Conservation (phyloP, 1,284 basidiomycete species). For the Cutaneotrichosporon spelunceum region DNA sequence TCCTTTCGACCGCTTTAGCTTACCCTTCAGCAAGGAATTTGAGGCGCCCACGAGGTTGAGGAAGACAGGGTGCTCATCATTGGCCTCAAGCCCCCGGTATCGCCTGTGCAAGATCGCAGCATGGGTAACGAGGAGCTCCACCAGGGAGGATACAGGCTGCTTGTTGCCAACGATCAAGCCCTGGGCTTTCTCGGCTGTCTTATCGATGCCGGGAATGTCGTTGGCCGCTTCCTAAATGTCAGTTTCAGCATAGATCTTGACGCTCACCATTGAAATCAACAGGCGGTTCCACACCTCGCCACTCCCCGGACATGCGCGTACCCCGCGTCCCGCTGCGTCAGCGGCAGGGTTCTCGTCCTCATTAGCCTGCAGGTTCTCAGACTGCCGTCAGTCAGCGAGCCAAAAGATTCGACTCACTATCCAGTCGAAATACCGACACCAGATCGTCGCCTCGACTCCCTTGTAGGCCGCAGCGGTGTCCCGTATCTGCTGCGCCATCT, state of each 20-base stretch:
- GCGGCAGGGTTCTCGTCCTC: constrained; percentile 63
- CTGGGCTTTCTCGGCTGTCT: constrained; percentile 14
- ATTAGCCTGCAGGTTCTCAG: constrained; percentile 6
- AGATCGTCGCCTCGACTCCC: constrained; percentile 41
- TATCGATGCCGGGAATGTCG: constrained; percentile 16
- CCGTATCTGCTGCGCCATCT: constrained; percentile 17
- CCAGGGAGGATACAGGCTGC: constrained; percentile 13
- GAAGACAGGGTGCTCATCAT: constrained; percentile 22
- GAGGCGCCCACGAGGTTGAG: constrained; percentile 19
- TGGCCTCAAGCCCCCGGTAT: constrained; percentile 14
- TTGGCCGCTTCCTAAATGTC: constrained; percentile 11
- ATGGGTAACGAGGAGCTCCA: constrained; percentile 22
- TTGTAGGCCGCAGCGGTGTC: constrained; percentile 37
- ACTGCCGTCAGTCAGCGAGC: background rate
- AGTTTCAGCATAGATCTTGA: background rate
- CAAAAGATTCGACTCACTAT: constrained; percentile 24
- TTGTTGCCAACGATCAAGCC: constrained; percentile 14
- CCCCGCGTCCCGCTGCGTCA: constrained; percentile 22
- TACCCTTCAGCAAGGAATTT: constrained; percentile 50
- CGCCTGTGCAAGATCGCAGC: constrained; percentile 19
- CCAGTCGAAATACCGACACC: constrained; percentile 41
- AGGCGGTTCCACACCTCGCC: constrained; percentile 42
- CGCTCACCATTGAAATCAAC: constrained; percentile 23
- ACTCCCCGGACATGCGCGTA: constrained; percentile 41
- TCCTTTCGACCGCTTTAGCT: constrained; percentile 15